A percentile compares a stretch with the other conserved stretches of the same genome.
phyloP scores from a whole-genome alignment of 176 grass and related monocot genomes.

The Saccharum spontaneum region DNA sequence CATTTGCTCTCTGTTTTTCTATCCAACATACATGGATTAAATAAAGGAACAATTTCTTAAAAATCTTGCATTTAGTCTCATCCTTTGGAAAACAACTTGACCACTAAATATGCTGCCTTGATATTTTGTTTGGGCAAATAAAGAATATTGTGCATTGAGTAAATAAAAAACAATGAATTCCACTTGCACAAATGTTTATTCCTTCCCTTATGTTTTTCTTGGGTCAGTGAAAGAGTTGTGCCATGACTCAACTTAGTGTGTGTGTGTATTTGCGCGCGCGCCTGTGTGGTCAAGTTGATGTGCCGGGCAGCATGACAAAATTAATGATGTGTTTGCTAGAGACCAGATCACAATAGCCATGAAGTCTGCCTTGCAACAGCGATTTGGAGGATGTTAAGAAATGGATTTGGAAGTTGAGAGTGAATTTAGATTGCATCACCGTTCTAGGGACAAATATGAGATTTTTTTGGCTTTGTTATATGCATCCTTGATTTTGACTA shows the following conservation, averaged over 20 bases:
- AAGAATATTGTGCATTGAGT: background rate
- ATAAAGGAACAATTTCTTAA: background rate
- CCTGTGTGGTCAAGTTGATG: background rate
- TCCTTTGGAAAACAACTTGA: background rate
- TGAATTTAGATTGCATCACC: background rate
- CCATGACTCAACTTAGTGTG: background rate
- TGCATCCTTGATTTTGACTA: constrained; percentile 19
- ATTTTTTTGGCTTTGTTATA: background rate
- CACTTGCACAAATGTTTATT: background rate
- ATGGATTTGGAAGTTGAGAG: background rate
- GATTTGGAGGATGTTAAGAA: background rate
- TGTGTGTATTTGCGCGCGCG: no score
- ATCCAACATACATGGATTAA: background rate
- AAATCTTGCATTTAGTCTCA: background rate
- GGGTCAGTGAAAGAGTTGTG: constrained; percentile 12
- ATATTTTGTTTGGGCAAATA: constrained; percentile 5
- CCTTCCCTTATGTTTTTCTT: background rate
- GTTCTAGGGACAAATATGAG: background rate
- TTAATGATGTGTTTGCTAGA: background rate
- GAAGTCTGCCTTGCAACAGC: background rate
- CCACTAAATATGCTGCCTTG: background rate
- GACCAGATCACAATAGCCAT: background rate
- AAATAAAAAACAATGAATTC: background rate
- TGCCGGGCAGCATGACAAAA: background rate
- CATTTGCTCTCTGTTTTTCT: background rate